These are phyloP conservation scores for Austropuccinia psidii DNA, from an alignment of 1,284 basidiomycete species.

Conservation along the genomic window DNA sequence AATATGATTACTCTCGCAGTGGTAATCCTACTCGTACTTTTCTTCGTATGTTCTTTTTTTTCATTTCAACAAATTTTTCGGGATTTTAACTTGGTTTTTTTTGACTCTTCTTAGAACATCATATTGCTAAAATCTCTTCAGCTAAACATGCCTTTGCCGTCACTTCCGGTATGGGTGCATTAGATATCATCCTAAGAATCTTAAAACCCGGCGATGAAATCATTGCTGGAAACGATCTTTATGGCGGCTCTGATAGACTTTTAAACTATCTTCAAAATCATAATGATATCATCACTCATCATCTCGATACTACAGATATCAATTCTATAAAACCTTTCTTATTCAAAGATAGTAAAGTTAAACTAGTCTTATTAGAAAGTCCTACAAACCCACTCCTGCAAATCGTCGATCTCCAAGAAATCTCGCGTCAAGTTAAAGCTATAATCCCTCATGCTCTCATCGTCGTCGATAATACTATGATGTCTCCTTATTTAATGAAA, in stretches of 20 bases:
- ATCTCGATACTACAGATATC: constrained; percentile 84
- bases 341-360: constrained; percentile 58
- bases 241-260: constrained; percentile 94
- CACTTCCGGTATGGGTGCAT: constrained; percentile 93
- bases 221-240: constrained; percentile 90
- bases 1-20: constrained; percentile 88
- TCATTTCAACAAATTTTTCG: not conserved
- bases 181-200: constrained; percentile 87
- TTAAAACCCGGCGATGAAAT: constrained; percentile 91
- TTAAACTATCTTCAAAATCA: constrained; percentile 74
- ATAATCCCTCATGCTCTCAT: constrained; percentile 68
- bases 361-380: constrained; percentile 92
- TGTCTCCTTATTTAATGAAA: constrained; percentile 96
- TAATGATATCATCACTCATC: constrained; percentile 80
- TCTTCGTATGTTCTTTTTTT: constrained; percentile 58
- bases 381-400: constrained; percentile 97
- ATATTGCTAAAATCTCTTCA: constrained; percentile 87
- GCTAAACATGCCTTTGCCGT: constrained; percentile 81
- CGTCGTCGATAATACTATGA: constrained; percentile 99
- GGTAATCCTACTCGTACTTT: constrained; percentile 96
- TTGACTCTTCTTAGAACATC: constrained; percentile 61
- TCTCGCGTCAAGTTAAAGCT: constrained; percentile 71
- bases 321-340: constrained; percentile 60
- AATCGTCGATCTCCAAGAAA: constrained; percentile 78
- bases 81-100: not conserved